These are phyloP conservation scores for Penicillium sp. DNA, from an alignment of 2,329 filamentous ascomycete genomes.

Conservation along the genomic window DNA sequence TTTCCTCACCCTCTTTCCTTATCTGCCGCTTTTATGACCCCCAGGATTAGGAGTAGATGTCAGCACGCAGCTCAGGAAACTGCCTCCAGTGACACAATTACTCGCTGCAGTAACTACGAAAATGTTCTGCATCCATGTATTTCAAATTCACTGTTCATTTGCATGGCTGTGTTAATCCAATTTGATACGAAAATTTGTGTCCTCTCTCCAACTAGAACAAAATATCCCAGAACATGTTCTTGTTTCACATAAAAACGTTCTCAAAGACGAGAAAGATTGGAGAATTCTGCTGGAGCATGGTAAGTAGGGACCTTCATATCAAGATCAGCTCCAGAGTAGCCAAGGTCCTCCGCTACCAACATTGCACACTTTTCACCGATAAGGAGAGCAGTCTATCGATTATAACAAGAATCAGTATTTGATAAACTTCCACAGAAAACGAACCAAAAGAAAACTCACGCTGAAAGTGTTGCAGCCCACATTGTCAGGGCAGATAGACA, in stretches of 20 bases:
- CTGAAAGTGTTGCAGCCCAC: constrained; percentile 66
- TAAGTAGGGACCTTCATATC: constrained; percentile 74
- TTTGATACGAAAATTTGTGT: too few species aligned
- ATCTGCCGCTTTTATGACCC: background rate
- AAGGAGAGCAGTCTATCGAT: constrained; percentile 62
- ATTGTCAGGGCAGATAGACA: constrained; percentile 75
- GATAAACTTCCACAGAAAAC: accelerated
- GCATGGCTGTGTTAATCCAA: background rate
- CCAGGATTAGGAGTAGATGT: background rate
- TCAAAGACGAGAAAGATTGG: constrained; percentile 33
- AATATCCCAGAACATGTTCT: background rate
- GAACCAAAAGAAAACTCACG: constrained; percentile 21
- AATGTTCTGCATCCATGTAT: background rate
- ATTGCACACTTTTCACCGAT: constrained; percentile 74
- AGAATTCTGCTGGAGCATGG: constrained; percentile 48
- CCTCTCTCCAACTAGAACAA: background rate
- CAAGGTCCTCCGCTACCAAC: constrained; percentile 69
- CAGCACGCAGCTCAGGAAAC: background rate
- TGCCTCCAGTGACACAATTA: too few species aligned
- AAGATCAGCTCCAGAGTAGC: constrained; percentile 68
- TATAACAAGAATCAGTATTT: background rate
- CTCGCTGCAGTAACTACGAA: too few species aligned
- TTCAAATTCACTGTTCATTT: background rate
- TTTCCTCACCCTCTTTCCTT: too few species aligned
- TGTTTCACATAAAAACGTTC: background rate